These are phyloP conservation scores for Hemerocallis citrina DNA, from an alignment of 106 monocot genomes.

Conservation along the genomic window DNA sequence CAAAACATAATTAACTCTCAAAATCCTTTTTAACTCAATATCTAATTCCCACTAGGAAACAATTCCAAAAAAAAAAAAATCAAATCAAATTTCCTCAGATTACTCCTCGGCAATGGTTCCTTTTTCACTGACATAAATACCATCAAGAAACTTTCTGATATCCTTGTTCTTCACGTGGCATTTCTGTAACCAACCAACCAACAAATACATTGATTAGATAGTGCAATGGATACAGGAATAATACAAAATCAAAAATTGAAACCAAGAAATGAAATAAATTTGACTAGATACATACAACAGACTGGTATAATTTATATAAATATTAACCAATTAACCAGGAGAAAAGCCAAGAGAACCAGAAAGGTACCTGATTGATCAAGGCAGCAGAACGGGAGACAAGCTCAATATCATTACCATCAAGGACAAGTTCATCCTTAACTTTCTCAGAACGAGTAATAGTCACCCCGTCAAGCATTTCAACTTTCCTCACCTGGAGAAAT, in stretches of 20 bases:
- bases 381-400: slow-evolving; percentile 78
- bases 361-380: slow-evolving; percentile 70
- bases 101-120: slow-evolving; percentile 38
- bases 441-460: slow-evolving; percentile 61
- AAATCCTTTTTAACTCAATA: not conserved
- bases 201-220: not conserved
- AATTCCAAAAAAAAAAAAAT: no score
- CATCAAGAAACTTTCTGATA: slow-evolving; percentile 83
- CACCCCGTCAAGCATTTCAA: slow-evolving; percentile 79
- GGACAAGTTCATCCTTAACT: slow-evolving; percentile 82
- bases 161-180: slow-evolving; percentile 89
- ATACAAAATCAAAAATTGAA: no score
- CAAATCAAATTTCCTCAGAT: not conserved
- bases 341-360: not conserved
- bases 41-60: not conserved
- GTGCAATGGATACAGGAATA: no score
- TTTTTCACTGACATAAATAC: slow-evolving; percentile 80
- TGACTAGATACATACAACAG: no score
- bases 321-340: not conserved
- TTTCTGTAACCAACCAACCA: slow-evolving; percentile 31
- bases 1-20: not conserved
- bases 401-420: slow-evolving; percentile 87
- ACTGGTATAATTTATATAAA: no score
- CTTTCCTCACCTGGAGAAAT: slow-evolving; percentile 71
- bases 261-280: no score